Base-by-base conservation (phyloP, 805 yeast species). In the Maudiozyma saulgeensis region DNA sequence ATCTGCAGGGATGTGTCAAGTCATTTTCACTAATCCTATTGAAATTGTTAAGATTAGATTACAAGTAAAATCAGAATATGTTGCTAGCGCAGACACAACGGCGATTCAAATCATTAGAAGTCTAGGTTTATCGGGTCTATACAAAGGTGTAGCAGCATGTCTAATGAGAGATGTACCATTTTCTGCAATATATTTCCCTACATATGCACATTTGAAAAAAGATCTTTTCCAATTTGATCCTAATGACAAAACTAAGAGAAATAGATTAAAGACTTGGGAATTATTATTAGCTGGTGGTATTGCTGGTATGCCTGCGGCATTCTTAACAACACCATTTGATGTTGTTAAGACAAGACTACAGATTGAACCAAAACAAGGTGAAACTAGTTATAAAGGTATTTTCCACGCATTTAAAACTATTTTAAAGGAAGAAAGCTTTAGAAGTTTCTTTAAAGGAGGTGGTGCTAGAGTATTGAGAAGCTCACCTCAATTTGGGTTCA, bases 261-360 rank as follows among this genome's bases (percentile, higher is more conserved):
- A 72, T 43, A 74, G 77, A 53, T 77, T 90, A 52, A 80, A 80
- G 53, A 80, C 95, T 28, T 82, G 91, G 84, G 96, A 91, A 68
- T 73, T 93, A 55, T 77, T 91, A 52, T 66, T 79, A 4, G 79
- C 95, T 52, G 99, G 99, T 68, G 97, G 96, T 11, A 65, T 90
- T 54, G 98, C 99, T 13, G 99, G 98, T 64, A 88, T 95, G 73
- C 99, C 99, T 9, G 95, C 98, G 31, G 98, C 98, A 11, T 91
- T 85, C 67, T 72, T 90, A 56, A 91, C 99, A 1, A 91, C 99
- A 0, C 99, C 99, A 1, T 89, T 88, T 61, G 99, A 91, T 73
- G 98, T 91, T 45, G 86, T 93, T 60, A 91, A 91, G 72, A 91
- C 99, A 3, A 82, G 98, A 68, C 73, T 91, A 55, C 99, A 91